Conservation (phyloP, 345 rosid species). For the Rhizophora apiculata region DNA sequence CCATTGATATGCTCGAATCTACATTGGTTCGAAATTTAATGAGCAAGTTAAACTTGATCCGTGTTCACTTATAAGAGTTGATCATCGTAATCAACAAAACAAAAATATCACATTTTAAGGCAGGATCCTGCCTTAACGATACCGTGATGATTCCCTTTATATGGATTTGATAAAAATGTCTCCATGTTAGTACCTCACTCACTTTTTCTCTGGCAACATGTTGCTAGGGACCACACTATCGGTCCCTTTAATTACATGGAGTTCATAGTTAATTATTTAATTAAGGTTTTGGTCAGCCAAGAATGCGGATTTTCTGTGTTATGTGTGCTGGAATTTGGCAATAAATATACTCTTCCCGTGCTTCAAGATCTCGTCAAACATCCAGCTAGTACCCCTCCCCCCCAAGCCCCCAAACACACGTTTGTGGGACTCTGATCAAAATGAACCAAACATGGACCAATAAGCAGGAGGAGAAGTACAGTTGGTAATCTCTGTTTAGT, state of each 20-base stretch:
- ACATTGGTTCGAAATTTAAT: not conserved
- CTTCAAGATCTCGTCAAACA: slow-evolving; percentile 26
- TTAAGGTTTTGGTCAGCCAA: not conserved
- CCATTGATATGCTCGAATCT: too few species aligned
- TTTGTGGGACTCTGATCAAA: slow-evolving; percentile 38
- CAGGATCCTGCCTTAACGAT: slow-evolving; percentile 59
- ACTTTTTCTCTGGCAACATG: slow-evolving; percentile 22
- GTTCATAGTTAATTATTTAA: not conserved
- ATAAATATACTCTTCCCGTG: slow-evolving; percentile 31
- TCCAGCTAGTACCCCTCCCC: slow-evolving; percentile 35
- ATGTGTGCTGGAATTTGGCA: slow-evolving; percentile 24
- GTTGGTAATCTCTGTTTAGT: too few species aligned
- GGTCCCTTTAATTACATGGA: slow-evolving; percentile 15
- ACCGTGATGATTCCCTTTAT: slow-evolving; percentile 33
- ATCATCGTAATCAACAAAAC: slow-evolving; percentile 4
- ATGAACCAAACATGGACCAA: slow-evolving; percentile 17
- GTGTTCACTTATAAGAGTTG: slow-evolving; percentile 11
- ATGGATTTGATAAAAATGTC: slow-evolving; percentile 41
- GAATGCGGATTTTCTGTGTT: slow-evolving; percentile 24
- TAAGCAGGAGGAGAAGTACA: too few species aligned
- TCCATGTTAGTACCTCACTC: slow-evolving; percentile 12
- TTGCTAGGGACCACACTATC: slow-evolving; percentile 40
- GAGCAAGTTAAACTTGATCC: slow-evolving; percentile 24
- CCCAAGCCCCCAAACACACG: too few species aligned
- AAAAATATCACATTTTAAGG: not conserved